phyloP scores from a whole-genome alignment of 164 flowering plant species.

The Platanus orientalis region DNA sequence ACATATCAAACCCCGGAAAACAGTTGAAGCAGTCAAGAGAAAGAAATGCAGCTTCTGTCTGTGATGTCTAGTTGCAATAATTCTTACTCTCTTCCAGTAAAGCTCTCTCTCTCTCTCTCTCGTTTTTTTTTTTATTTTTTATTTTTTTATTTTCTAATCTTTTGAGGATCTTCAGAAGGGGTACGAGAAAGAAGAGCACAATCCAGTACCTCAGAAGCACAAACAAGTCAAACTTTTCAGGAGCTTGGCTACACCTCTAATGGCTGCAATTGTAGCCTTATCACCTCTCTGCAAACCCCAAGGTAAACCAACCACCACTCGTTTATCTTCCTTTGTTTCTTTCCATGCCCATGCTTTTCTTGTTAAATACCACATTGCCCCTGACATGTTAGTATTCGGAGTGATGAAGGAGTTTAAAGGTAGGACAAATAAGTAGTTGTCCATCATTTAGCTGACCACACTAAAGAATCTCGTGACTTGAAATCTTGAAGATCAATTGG shows the following conservation, averaged over 20 bases:
- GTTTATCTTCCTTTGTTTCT: not conserved
- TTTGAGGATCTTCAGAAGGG: not conserved
- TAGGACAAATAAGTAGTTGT: no score
- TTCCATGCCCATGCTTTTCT: no score
- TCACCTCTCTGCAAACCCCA: slow-evolving; percentile 40
- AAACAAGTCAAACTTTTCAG: slow-evolving; percentile 15
- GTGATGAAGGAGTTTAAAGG: no score
- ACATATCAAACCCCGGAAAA: no score
- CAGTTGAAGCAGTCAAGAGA: not conserved
- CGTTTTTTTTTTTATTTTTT: slow-evolving; percentile 1
- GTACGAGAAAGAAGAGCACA: slow-evolving; percentile 6
- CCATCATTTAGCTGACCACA: no score
- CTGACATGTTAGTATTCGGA: no score
- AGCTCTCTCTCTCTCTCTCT: slow-evolving; percentile 14
- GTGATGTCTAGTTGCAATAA: slow-evolving; percentile 1
- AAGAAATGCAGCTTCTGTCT: slow-evolving; percentile 10
- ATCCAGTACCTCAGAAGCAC: slow-evolving; percentile 4
- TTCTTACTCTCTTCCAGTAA: not conserved
- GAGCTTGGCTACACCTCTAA: slow-evolving; percentile 36
- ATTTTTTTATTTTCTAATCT: not conserved
- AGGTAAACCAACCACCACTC: slow-evolving; percentile 21
- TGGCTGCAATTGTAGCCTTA: slow-evolving; percentile 40
- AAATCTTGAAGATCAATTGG: no score
- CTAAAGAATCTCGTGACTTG: no score
- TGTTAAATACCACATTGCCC: not conserved